These are phyloP conservation scores for Vigna angularis DNA, from an alignment of 306 rosid species.

Conservation along the genomic window DNA sequence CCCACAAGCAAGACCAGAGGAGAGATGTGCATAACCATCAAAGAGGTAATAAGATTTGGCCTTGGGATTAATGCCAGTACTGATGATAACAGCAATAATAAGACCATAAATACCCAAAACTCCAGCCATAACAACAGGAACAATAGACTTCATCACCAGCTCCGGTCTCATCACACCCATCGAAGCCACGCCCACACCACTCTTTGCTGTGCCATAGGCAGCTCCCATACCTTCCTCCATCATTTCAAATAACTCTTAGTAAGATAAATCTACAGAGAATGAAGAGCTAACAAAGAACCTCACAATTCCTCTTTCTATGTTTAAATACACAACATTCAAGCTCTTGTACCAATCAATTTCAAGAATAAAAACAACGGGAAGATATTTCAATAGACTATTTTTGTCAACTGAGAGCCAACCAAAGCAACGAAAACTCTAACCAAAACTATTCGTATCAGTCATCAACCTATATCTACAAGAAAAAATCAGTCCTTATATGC, in stretches of 20 bases:
- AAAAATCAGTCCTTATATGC: background rate
- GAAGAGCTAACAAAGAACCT: background rate
- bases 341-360: conserved; percentile 1
- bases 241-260: conserved; percentile 30
- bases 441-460: background rate
- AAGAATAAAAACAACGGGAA: background rate
- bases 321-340: background rate
- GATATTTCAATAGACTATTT: background rate
- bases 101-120: conserved; percentile 94
- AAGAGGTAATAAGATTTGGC: conserved; percentile 88
- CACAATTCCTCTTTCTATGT: background rate
- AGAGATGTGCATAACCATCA: conserved; percentile 91
- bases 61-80: conserved; percentile 92
- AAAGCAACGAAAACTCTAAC: conserved; percentile 18
- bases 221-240: conserved; percentile 84
- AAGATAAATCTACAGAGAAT: background rate
- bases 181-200: conserved; percentile 93
- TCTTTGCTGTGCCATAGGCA: conserved; percentile 89
- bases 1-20: conserved; percentile 91
- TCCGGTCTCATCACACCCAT: conserved; percentile 98
- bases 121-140: conserved; percentile 95
- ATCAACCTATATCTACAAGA: conserved; percentile 7
- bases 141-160: conserved; percentile 90
- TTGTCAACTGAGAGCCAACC: background rate
- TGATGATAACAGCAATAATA: conserved; percentile 87